Evolutionary conservation across 306 rosid genomes (phyloP), one percentile per base, ranked within the genome.

Genomic region (Begonia masoniana): DNA sequence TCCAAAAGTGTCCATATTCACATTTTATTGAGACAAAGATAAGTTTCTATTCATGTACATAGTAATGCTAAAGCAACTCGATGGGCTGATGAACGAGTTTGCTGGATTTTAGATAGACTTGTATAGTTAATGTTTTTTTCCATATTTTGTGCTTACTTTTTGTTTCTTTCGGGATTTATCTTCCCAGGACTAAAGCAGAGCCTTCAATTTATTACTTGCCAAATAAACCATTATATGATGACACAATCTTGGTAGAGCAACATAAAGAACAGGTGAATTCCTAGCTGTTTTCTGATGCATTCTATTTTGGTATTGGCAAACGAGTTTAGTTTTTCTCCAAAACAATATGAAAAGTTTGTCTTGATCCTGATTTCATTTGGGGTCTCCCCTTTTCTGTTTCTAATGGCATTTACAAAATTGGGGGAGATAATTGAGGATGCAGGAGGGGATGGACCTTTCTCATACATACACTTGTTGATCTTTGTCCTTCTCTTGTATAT

Each of bases 1-100:
- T 73, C 96, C 88, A 78, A 88, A 88, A 86, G 96, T 91, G 94
- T 91, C 99, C 99, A 85, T 91, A 86, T 91, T 91, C 96, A 77
- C 95, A 74, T 89, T 86, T 79, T 82, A 82, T 74, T 85, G 78
- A 76, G 88, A 75, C 86, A 55, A 85, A 91, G 99, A 91, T 91
- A 91, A 91, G 99, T 83, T 91, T 91, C 99, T 59, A 74, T 73
- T 83, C 94, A 78, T 62, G 82, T 67, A 84, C 74, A 72, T 81
- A 61, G 78, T 74, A 71, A 69, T 73, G 63, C 70, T 79, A 87
- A 83, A 76, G 76, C 82, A 78, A 71, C 67, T 81, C 80, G 80
- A 70, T 74, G 71, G 43, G 70, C 64, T 61, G 76, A 74, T 74
- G 64, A 59, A 66, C 59, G 74, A 80, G 76, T 49, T 62, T 42